Percentiles rank a stretch among this genome's conserved stretches.
Conservation (phyloP, 2,329 filamentous ascomycete genomes). For the Bipolaris gigantea region DNA sequence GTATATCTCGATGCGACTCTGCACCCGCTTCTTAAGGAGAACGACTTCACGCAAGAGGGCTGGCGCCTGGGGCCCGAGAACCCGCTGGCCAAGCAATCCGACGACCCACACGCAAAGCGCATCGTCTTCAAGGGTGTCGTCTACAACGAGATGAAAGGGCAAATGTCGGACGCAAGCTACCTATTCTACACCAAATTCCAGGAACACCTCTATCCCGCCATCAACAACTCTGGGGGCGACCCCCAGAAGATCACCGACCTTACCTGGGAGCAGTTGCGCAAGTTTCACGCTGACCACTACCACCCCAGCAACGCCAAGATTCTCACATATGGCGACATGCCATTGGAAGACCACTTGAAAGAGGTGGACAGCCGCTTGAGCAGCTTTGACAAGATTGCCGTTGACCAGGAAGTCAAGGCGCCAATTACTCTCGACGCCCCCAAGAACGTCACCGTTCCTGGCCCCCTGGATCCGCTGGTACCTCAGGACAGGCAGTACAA, state of each 20-base stretch:
- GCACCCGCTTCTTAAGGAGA: constrained; percentile 82
- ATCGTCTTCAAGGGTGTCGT: constrained; percentile 97
- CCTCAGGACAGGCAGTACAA: constrained; percentile 87
- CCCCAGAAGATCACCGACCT: constrained; percentile 95
- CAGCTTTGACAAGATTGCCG: constrained; percentile 69
- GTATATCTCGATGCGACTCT: constrained; percentile 96
- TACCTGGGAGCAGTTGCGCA: constrained; percentile 84
- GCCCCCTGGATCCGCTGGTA: constrained; percentile 84
- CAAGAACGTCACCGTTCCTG: constrained; percentile 69
- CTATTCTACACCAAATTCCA: constrained; percentile 95
- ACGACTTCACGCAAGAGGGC: constrained; percentile 94
- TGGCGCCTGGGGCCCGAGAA: constrained; percentile 97
- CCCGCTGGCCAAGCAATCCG: constrained; percentile 55
- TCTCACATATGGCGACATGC: constrained; percentile 93
- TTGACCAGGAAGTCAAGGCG: constrained; percentile 72
- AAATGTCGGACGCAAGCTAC: constrained; percentile 97
- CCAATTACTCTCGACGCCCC: constrained; percentile 75
- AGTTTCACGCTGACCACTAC: constrained; percentile 91
- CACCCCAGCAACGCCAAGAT: constrained; percentile 97
- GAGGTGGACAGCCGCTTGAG: constrained; percentile 76
- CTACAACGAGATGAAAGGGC: constrained; percentile 99
- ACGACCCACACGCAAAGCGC: constrained; percentile 60
- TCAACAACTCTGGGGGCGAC: constrained; percentile 96
- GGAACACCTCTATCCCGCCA: constrained; percentile 88
- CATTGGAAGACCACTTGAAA: constrained; percentile 75